phyloP scores from a whole-genome alignment of 2,329 filamentous ascomycete species.

The Diaporthe batatas region DNA sequence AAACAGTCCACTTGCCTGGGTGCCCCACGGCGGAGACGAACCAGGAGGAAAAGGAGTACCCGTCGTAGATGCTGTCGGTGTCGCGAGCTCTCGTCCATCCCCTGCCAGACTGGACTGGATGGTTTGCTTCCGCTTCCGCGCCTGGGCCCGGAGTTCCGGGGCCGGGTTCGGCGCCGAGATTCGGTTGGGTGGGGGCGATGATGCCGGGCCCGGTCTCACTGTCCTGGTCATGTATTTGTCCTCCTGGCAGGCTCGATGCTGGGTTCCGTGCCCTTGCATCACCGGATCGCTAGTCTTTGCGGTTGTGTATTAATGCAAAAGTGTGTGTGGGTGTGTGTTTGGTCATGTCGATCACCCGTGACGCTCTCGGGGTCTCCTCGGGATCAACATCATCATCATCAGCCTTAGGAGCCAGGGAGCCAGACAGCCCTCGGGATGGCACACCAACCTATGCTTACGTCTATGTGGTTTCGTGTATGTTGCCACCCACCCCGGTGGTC shows the following conservation, averaged over 20 bases:
- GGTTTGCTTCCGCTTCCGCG: background rate
- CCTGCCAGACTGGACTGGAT: background rate
- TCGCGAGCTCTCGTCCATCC: too few relatives aligned
- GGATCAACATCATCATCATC: constrained; percentile 5
- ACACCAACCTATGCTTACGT: too few relatives aligned
- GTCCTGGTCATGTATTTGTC: too few relatives aligned
- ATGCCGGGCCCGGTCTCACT: constrained; percentile 16
- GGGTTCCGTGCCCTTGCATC: background rate
- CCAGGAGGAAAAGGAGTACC: background rate
- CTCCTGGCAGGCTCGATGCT: too few relatives aligned
- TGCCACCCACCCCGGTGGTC: background rate
- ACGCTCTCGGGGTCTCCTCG: constrained; percentile 19
- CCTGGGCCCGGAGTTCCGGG: background rate
- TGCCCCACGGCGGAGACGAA: constrained; percentile 4
- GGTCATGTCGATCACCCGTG: constrained; percentile 11
- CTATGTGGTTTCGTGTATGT: background rate
- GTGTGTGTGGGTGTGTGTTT: background rate
- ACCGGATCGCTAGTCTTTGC: background rate
- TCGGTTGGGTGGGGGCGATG: background rate
- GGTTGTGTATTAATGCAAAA: too few relatives aligned
- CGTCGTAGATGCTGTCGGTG: too few relatives aligned
- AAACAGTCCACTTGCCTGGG: background rate
- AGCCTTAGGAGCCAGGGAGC: background rate
- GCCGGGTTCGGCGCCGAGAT: constrained; percentile 8
- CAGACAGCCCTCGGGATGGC: background rate